Conservation (phyloP, 1,284 basidiomycete genomes). For the Termitomyces sp. region DNA sequence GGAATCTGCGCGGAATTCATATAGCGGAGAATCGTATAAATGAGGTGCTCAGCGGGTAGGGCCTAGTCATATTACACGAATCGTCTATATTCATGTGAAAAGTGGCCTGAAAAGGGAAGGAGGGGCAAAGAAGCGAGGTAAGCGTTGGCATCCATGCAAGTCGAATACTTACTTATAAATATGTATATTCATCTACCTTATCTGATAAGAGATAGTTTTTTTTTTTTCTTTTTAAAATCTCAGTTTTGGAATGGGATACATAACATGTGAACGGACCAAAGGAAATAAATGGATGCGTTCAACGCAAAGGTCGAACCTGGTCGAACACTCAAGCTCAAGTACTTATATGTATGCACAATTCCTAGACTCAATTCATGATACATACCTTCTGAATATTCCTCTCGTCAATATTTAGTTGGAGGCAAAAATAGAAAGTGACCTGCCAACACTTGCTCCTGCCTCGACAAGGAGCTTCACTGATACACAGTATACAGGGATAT, state of each 20-base stretch:
- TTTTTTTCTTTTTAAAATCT: too few species aligned
- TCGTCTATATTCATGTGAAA: too few species aligned
- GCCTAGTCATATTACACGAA: background rate
- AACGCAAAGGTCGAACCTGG: background rate
- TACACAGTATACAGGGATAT: background rate
- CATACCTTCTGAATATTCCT: background rate
- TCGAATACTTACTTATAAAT: background rate
- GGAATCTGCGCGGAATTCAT: background rate
- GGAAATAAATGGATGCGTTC: background rate
- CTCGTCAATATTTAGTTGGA: too few species aligned
- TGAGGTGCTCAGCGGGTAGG: background rate
- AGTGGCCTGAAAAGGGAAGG: background rate
- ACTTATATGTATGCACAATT: background rate
- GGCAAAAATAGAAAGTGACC: background rate
- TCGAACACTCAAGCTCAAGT: too few species aligned
- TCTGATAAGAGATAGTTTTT: background rate
- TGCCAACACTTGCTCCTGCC: background rate
- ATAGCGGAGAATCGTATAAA: background rate
- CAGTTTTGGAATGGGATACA: background rate
- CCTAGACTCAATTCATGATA: background rate
- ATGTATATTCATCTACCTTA: background rate
- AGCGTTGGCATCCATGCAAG: background rate
- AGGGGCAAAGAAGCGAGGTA: background rate
- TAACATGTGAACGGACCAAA: background rate
- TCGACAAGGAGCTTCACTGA: background rate